Evolutionary conservation across 345 rosid species (phyloP), one percentile per base, ranked within the genome.

Genomic region (Populus simonii): DNA sequence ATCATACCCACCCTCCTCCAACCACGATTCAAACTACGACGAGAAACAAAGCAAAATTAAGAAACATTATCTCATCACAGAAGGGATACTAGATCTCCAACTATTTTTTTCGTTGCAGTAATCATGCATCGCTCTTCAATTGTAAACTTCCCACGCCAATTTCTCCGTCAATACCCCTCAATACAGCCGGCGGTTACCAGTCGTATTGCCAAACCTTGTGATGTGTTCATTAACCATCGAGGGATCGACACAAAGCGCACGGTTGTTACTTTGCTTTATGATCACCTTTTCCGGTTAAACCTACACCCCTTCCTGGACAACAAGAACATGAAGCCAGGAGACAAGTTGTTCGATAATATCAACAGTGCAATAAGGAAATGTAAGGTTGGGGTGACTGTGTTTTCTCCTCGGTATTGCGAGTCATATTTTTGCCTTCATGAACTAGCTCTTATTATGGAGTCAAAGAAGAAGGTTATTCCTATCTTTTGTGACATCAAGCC

Each of bases 281-380:
- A 92, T 74, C 77, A 86, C 20, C 91, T 92, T 16, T 75, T 69
- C 20, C 29, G 86, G 66, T 47, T 78, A 33, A 83, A 84, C 27
- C 66, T 92, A 8, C 80, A 75, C 13, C 89, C 94, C 4, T 91
- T 92, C 89, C 72, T 92, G 85, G 97, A 92, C 71, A 81, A 82
- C 83, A 92, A 88, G 87, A 92, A 84, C 51, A 90, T 90, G 94
- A 92, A 89, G 66, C 97, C 94, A 0, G 97, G 97, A 0, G 94
- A 92, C 69, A 89, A 89, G 76, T 76, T 92, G 65, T 89, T 87
- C 2, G 94, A 92, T 68, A 81, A 89, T 73, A 92, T 91, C 65
- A 81, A 91, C 49, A 25, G 63, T 1, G 92, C 89, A 6, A 88
- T 91, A 12, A 77, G 73, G 18, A 70, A 76, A 66, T 92, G 93